Evolutionary conservation across 805 yeast genomes (phyloP), one percentile per base, ranked within the genome.

Genomic region (Schwanniomyces vanrijiae): DNA sequence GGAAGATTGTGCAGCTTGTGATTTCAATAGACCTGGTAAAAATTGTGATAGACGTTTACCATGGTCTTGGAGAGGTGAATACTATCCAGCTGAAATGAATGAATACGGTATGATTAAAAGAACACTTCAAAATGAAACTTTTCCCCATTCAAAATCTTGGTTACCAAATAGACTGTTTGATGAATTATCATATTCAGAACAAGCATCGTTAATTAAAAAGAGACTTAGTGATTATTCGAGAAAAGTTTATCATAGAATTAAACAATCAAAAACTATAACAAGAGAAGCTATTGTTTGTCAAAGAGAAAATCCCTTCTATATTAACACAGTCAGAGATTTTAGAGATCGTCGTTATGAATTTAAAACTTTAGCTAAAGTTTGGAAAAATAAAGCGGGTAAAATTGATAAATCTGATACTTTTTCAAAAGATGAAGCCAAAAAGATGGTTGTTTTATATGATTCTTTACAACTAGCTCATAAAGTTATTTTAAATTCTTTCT

Each of bases 21-120:
- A 94, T 58, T 95, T 90, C 69, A 94, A 94, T 63, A 75, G 96
- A 47, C 98, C 97, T 0, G 97, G 96, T 4, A 94, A 94, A 60
- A 78, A 77, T 9, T 94, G 99, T 72, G 99, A 92, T 58, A 75
- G 99, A 60, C 73, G 92, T 46, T 68, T 94, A 46, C 88, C 91
- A 0, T 94, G 99, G 99, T 78, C 96, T 5, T 94, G 99, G 98
- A 83, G 99, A 73, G 99, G 98, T 44, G 99, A 94, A 58, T 95
- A 76, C 58, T 87, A 76, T 54, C 98, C 99, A 0, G 90, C 97
- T 0, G 85, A 88, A 62, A 83, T 82, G 80, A 90, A 86, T 59
- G 99, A 94, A 59, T 92, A 94, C 62, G 80, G 84, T 48, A 87
- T 90, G 95, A 83, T 94, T 35, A 88, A 87, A 61, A 77, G 92